phyloP scores from a whole-genome alignment of 176 grass and related monocot genomes.

The Oryza australiensis region DNA sequence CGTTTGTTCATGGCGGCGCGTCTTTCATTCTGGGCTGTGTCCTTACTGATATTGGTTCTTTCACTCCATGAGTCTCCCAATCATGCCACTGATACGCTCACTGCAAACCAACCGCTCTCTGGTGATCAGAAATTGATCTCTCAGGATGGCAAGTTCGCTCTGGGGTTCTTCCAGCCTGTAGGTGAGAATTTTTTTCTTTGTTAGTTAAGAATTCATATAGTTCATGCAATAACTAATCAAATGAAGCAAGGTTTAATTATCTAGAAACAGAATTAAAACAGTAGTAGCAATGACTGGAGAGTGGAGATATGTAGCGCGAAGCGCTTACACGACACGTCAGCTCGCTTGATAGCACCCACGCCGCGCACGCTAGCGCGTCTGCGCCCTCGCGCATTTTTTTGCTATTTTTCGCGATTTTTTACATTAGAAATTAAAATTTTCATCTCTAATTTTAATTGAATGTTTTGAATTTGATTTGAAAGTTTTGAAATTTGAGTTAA shows the following conservation, averaged over 20 bases:
- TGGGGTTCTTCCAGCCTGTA: conserved; percentile 36
- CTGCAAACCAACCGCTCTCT: neutral
- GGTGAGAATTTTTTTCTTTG: neutral
- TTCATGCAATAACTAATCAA: neutral
- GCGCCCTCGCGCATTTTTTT: too few species aligned
- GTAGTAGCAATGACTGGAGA: too few species aligned
- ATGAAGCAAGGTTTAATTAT: neutral
- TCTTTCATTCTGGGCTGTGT: neutral
- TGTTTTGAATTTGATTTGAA: too few species aligned
- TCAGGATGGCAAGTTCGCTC: conserved; percentile 9
- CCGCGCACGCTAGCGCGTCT: too few species aligned
- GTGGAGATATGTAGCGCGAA: too few species aligned
- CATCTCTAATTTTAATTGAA: too few species aligned
- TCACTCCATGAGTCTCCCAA: neutral
- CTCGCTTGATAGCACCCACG: too few species aligned
- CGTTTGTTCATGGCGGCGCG: neutral
- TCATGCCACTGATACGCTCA: conserved; percentile 18
- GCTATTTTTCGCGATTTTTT: too few species aligned
- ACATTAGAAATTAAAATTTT: too few species aligned
- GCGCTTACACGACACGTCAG: too few species aligned
- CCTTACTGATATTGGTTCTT: neutral
- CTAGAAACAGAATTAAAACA: too few species aligned
- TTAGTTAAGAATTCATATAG: neutral
- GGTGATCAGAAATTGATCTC: conserved; percentile 34
- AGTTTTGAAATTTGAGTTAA: too few species aligned